These are phyloP conservation scores for Aquanectria penicillioides DNA, from an alignment of 2,329 filamentous ascomycete genomes.

Conservation along the genomic window DNA sequence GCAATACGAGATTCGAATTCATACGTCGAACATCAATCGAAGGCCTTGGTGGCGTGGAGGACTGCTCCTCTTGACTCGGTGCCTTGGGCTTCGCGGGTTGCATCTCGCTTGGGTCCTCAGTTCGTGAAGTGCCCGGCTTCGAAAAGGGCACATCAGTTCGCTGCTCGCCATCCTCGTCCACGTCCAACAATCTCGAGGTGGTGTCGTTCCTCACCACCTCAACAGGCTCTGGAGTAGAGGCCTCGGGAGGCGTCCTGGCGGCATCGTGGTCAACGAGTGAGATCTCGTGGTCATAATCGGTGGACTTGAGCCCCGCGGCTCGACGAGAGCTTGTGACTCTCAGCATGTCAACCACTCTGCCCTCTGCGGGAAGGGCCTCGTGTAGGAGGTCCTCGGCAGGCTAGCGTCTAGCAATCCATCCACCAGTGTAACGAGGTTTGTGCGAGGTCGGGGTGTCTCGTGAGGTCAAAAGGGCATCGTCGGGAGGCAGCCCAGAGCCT, in stretches of 20 bases:
- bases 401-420: slow-evolving; percentile 25
- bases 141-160: slow-evolving; percentile 9
- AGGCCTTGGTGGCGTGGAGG: slow-evolving; percentile 39
- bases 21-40: slow-evolving; percentile 48
- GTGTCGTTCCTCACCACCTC: slow-evolving; percentile 34
- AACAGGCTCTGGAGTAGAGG: slow-evolving; percentile 32
- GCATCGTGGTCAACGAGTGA: slow-evolving; percentile 68
- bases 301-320: slow-evolving; percentile 63
- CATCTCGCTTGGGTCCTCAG: slow-evolving; percentile 21
- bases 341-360: slow-evolving; percentile 41
- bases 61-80: slow-evolving; percentile 22
- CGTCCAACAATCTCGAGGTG: slow-evolving; percentile 36
- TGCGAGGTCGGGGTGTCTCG: slow-evolving; percentile 13
- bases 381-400: slow-evolving; percentile 14
- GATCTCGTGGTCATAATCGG: slow-evolving; percentile 78
- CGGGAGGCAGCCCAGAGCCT: slow-evolving; percentile 16
- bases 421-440: slow-evolving; percentile 17
- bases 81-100: slow-evolving; percentile 7
- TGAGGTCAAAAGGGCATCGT: slow-evolving; percentile 24
- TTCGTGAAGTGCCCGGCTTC: slow-evolving; percentile 24
- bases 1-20: not conserved
- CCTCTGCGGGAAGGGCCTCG: slow-evolving; percentile 31
- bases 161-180: slow-evolving; percentile 28
- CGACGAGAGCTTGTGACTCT: slow-evolving; percentile 63
- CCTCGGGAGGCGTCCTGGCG: slow-evolving; percentile 34